Base-by-base conservation (phyloP, 257 asterid species). In the Scutellaria baicalensis region DNA sequence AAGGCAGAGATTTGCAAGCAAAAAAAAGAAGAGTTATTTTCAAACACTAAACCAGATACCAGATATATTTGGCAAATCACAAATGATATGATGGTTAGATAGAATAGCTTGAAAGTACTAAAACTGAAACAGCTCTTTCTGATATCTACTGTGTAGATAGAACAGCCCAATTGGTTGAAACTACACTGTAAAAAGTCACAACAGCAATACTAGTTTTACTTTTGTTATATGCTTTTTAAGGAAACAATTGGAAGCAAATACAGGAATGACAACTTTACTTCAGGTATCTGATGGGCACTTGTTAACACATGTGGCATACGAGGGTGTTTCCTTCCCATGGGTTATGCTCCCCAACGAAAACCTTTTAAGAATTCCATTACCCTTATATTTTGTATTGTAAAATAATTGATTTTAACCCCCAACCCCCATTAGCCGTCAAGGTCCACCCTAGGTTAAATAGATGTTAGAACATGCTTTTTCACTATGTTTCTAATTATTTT, bases 211-310 rank as follows among this genome's bases (percentile, higher is more conserved):
- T 23, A 50, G n/a, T 27, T 23, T 14, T 27, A 40, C 31, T 56
- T 21, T 39, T 38, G 38, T 35, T 35, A 39, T 44, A 40, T 47
- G 21, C 47, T 18, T 50, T 67, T 39, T 45, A 20, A 14, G 35
- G 62, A 20, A 47, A 65, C 65, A 57, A 47, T 48, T 40, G 23
- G 49, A 56, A 64, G 54, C 57, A 75, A 69, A 64, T 14, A 45
- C 11, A 38, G 8, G 14, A 11, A 50, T 35, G 13, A 47, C 14
- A 59, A 66, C 70, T 64, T 45, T 42, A 45, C 21, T 71, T 52
- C 6, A 52, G 71, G 63, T 48, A 72, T 57, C 64, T 63, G 18
- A 18, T 23, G 14, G 23, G 59, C 33, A 59, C 31, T 23, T 23
- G 31, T 23, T 23, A 23, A 23, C 3, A 23, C 3, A 23, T 23